These are phyloP conservation scores for Pseudocercospora eumusae DNA, from an alignment of 2,329 filamentous ascomycete species.

Conservation along the genomic window DNA sequence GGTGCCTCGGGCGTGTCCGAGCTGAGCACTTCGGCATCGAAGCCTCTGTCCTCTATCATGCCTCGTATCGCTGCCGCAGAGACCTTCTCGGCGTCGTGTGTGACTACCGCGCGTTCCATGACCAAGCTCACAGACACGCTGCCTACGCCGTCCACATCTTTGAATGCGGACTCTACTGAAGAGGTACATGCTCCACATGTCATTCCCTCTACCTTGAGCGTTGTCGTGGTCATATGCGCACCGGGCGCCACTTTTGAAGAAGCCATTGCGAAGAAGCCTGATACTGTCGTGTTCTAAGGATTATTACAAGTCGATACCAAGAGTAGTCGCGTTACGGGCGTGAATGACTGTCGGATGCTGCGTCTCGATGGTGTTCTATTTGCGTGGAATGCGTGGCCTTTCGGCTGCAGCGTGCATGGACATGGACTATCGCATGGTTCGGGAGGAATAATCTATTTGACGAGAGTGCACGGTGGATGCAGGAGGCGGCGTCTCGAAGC, in stretches of 20 bases:
- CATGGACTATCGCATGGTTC: neutral
- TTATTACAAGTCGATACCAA: neutral
- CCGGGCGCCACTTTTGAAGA: conserved; percentile 23
- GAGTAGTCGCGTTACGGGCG: neutral
- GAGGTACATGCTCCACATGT: conserved; percentile 91
- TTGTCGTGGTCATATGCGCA: conserved; percentile 78
- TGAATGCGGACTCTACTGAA: conserved; percentile 85
- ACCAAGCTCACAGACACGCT: conserved; percentile 90
- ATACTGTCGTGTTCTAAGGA: neutral
- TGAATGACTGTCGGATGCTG: conserved; percentile 1
- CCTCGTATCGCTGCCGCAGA: conserved; percentile 75
- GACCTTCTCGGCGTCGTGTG: conserved; percentile 78
- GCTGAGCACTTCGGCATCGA: conserved; percentile 68
- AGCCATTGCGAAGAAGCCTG: conserved; percentile 22
- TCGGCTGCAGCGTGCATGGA: neutral
- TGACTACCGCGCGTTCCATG: conserved; percentile 90
- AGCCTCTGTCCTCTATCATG: conserved; percentile 87
- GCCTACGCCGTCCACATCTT: conserved; percentile 75
- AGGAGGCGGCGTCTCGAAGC: neutral
- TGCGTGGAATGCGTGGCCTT: conserved; percentile 2
- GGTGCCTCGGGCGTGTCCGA: conserved; percentile 35
- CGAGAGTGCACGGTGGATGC: neutral
- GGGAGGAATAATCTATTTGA: neutral
- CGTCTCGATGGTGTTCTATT: neutral
- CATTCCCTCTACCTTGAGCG: conserved; percentile 83